Conservation (phyloP, 805 yeast genomes). For the Teunomyces barrocoloradensis region DNA sequence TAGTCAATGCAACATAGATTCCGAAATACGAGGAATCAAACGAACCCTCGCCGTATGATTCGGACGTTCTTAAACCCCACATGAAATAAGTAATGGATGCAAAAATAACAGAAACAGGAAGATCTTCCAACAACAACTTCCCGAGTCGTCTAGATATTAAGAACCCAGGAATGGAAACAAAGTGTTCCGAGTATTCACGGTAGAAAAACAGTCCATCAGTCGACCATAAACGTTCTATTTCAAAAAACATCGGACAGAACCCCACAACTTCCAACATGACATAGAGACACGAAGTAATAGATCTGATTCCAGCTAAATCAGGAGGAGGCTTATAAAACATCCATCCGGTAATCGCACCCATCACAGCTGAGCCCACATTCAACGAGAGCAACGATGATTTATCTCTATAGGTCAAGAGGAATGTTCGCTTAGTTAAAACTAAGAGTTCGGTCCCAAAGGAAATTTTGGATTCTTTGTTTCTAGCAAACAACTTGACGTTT, state of each 20-base stretch:
- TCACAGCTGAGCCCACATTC: slow-evolving; percentile 39
- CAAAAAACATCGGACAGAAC: slow-evolving; percentile 39
- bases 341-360: slow-evolving; percentile 74
- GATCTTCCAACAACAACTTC: slow-evolving; percentile 65
- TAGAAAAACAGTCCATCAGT: slow-evolving; percentile 35
- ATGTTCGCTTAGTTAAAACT: slow-evolving; percentile 35
- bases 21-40: slow-evolving; percentile 17
- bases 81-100: slow-evolving; percentile 67
- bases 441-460: slow-evolving; percentile 27
- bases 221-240: slow-evolving; percentile 38
- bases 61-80: slow-evolving; percentile 58
- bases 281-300: slow-evolving; percentile 42
- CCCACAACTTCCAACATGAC: slow-evolving; percentile 40
- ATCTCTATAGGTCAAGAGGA: slow-evolving; percentile 34
- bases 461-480: slow-evolving; percentile 17
- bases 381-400: slow-evolving; percentile 30
- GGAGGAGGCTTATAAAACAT: slow-evolving; percentile 64
- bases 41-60: slow-evolving; percentile 10
- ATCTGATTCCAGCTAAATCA: slow-evolving; percentile 61
- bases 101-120: slow-evolving; percentile 58
- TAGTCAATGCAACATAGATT: slow-evolving; percentile 17
- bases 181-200: slow-evolving; percentile 68
- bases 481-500: slow-evolving; percentile 17
- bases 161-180: slow-evolving; percentile 66
- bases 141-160: slow-evolving; percentile 63